Conservation (phyloP, 2,329 filamentous ascomycete species). For the Colletotrichum paranaense region DNA sequence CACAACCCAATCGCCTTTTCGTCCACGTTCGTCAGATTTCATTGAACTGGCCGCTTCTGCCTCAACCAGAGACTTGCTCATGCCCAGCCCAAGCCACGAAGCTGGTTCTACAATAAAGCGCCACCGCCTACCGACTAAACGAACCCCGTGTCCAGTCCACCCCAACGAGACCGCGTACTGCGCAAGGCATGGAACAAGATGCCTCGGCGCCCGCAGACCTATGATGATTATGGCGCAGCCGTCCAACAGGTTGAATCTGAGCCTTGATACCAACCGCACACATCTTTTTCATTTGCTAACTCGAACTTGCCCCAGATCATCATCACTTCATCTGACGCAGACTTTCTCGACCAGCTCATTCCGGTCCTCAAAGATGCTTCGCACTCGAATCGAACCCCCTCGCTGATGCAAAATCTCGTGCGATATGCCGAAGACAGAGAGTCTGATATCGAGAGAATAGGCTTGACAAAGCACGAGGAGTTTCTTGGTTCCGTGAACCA, state of each 20-base stretch:
- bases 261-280: constrained; percentile 21
- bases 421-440: constrained; percentile 90
- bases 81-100: neutral
- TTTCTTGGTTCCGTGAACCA: constrained; percentile 95
- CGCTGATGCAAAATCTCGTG: constrained; percentile 81
- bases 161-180: neutral
- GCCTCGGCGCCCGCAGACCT: constrained; percentile 57
- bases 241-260: constrained; percentile 54
- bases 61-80: neutral
- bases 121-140: neutral
- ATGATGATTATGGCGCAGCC: constrained; percentile 59
- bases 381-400: constrained; percentile 76
- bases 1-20: neutral
- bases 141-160: neutral
- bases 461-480: constrained; percentile 95
- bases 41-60: neutral
- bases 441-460: constrained; percentile 91
- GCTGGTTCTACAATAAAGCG: neutral
- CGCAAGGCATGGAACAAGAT: constrained; percentile 43
- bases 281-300: neutral
- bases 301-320: constrained; percentile 74
- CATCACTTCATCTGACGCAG: constrained; percentile 87
- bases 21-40: neutral
- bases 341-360: constrained; percentile 96
- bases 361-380: constrained; percentile 93